Percentiles rank a stretch among this genome's conserved stretches.
phyloP scores from a whole-genome alignment of 2,329 filamentous ascomycete genomes.

The Plenodomus biglobosus region DNA sequence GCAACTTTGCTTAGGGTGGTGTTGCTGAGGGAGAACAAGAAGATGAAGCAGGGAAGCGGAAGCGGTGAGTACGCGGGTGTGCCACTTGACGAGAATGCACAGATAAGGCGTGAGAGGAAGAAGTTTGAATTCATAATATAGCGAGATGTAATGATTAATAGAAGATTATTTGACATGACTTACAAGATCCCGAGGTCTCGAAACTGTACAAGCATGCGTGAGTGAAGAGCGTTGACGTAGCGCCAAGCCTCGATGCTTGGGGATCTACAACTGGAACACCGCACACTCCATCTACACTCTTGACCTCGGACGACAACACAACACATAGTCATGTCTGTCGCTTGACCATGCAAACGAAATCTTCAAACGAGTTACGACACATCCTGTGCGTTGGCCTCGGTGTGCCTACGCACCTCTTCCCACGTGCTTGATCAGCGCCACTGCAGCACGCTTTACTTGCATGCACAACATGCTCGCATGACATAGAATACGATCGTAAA shows the following conservation, averaged over 20 bases:
- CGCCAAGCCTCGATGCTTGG: background rate
- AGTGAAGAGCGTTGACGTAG: background rate
- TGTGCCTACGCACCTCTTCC: background rate
- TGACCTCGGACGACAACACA: background rate
- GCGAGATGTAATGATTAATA: background rate
- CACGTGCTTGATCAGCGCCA: background rate
- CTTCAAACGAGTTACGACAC: background rate
- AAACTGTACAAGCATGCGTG: too few relatives aligned
- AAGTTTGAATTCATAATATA: slow-evolving; percentile 38
- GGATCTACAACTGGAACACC: background rate
- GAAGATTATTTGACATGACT: too few relatives aligned
- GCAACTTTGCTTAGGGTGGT: slow-evolving; percentile 48
- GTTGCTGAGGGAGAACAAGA: slow-evolving; percentile 37
- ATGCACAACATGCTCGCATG: background rate
- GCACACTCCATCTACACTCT: background rate
- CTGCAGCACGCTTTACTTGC: background rate
- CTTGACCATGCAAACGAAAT: background rate
- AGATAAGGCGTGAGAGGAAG: slow-evolving; percentile 12
- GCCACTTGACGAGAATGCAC: slow-evolving; percentile 27
- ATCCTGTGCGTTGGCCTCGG: background rate
- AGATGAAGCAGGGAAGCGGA: slow-evolving; percentile 3
- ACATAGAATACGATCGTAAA: background rate
- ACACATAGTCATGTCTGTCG: too few relatives aligned
- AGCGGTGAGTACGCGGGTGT: slow-evolving; percentile 30
- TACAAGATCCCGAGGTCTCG: too few relatives aligned